phyloP scores from a whole-genome alignment of 306 rosid species.

The Sindora glabra region DNA sequence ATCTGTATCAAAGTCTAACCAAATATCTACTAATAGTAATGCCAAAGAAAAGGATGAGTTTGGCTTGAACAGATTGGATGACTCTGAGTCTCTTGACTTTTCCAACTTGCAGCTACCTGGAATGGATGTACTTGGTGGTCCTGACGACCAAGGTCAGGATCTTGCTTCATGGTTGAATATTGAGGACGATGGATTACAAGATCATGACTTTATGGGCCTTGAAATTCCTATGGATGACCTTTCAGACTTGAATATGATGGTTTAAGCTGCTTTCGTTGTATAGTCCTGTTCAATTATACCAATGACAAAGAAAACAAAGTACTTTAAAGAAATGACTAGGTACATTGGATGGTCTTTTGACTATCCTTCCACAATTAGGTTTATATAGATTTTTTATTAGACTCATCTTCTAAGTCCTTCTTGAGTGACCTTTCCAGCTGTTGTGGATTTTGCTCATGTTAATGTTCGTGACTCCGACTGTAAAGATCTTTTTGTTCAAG shows the following conservation, averaged over 20 bases:
- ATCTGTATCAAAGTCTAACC: slow-evolving; percentile 56
- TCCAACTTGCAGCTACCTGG: slow-evolving; percentile 86
- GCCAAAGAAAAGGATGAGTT: slow-evolving; percentile 56
- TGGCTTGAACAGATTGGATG: slow-evolving; percentile 65
- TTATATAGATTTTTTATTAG: slow-evolving; percentile 94
- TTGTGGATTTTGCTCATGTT: slow-evolving; percentile 68
- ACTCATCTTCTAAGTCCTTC: slow-evolving; percentile 67
- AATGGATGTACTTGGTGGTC: slow-evolving; percentile 80
- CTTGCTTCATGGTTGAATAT: slow-evolving; percentile 95
- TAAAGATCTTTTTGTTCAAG: slow-evolving; percentile 88
- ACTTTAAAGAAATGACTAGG: slow-evolving; percentile 68
- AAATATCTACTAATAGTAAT: slow-evolving; percentile 38
- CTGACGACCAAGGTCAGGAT: slow-evolving; percentile 85
- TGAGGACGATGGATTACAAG: slow-evolving; percentile 86
- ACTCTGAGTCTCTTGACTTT: slow-evolving; percentile 66
- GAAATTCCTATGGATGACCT: slow-evolving; percentile 99
- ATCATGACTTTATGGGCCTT: slow-evolving; percentile 96
- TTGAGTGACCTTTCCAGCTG: slow-evolving; percentile 80
- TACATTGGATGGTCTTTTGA: slow-evolving; percentile 54
- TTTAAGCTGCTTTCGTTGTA: slow-evolving; percentile 90
- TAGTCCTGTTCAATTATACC: slow-evolving; percentile 93
- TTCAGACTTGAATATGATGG: slow-evolving; percentile 91
- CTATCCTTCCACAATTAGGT: slow-evolving; percentile 69
- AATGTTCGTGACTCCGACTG: slow-evolving; percentile 70
- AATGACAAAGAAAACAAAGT: slow-evolving; percentile 82